phyloP scores from a whole-genome alignment of 2,329 filamentous ascomycete genomes.

The Aspergillus spinulosporus region DNA sequence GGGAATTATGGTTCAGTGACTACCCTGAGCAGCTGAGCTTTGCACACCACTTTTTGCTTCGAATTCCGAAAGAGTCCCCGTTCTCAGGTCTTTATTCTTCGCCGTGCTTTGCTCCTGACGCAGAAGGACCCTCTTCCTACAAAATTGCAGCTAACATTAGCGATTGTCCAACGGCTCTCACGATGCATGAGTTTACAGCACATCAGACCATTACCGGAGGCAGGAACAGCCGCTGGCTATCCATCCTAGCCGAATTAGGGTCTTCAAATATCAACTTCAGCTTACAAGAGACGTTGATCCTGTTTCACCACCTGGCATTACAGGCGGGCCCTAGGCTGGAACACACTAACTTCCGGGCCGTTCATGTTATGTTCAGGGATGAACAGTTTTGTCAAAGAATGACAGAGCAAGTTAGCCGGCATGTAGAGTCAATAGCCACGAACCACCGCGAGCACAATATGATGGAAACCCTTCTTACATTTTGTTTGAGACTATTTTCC shows the following conservation, averaged over 20 bases:
- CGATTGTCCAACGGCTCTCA: slow-evolving; percentile 48
- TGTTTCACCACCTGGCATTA: slow-evolving; percentile 55
- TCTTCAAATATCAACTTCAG: slow-evolving; percentile 62
- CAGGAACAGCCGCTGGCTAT: slow-evolving; percentile 48
- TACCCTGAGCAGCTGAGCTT: slow-evolving; percentile 40
- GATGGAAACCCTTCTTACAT: slow-evolving; percentile 59
- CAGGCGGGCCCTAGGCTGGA: slow-evolving; percentile 55
- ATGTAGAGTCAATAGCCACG: slow-evolving; percentile 48
- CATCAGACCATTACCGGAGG: slow-evolving; percentile 50
- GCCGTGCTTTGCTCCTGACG: slow-evolving; percentile 31
- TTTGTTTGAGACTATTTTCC: slow-evolving; percentile 48
- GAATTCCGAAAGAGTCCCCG: slow-evolving; percentile 41
- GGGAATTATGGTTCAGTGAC: slow-evolving; percentile 42
- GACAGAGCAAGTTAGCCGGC: slow-evolving; percentile 49
- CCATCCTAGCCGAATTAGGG: slow-evolving; percentile 53
- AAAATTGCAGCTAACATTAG: slow-evolving; percentile 48
- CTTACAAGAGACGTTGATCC: slow-evolving; percentile 49
- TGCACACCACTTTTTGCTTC: slow-evolving; percentile 46
- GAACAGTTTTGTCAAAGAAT: slow-evolving; percentile 52
- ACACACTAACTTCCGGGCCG: slow-evolving; percentile 42
- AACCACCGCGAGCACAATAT: slow-evolving; percentile 62
- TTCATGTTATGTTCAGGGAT: slow-evolving; percentile 56
- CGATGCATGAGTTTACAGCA: slow-evolving; percentile 51
- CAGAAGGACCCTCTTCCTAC: slow-evolving; percentile 52
- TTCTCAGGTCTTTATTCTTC: slow-evolving; percentile 33